A percentile compares a stretch with the other conserved stretches of the same genome.
Conservation (phyloP, 2,329 filamentous ascomycete species). For the Botrytis aclada region DNA sequence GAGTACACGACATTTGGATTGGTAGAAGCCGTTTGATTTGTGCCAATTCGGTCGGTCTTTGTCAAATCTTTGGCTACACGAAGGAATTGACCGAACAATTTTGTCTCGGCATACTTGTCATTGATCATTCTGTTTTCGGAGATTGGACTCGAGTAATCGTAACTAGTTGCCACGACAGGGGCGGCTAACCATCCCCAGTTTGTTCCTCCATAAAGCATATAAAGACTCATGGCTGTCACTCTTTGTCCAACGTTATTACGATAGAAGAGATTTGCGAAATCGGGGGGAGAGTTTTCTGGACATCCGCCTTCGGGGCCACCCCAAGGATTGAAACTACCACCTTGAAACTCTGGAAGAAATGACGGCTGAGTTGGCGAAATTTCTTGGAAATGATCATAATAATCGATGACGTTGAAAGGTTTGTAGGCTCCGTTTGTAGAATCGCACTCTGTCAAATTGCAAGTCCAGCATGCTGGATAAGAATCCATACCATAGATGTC, state of each 20-base stretch:
- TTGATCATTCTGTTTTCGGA: constrained; percentile 46
- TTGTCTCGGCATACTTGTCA: constrained; percentile 61
- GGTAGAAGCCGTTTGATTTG: constrained; percentile 48
- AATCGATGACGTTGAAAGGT: constrained; percentile 45
- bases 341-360: constrained; percentile 59
- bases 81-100: constrained; percentile 58
- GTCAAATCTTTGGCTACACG: constrained; percentile 55
- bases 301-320: constrained; percentile 50
- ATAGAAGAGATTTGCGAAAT: constrained; percentile 64
- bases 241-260: constrained; percentile 58
- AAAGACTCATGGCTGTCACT: constrained; percentile 57
- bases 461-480: constrained; percentile 60
- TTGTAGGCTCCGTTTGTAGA: constrained; percentile 56
- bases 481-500: constrained; percentile 52
- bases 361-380: constrained; percentile 36
- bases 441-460: constrained; percentile 58
- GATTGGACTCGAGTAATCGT: constrained; percentile 62
- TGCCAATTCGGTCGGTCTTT: constrained; percentile 49
- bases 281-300: constrained; percentile 49
- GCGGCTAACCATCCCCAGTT: constrained; percentile 57
- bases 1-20: constrained; percentile 52
- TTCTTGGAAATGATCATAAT: constrained; percentile 37
- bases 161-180: constrained; percentile 57
- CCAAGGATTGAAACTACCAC: constrained; percentile 60
- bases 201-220: constrained; percentile 64